Evolutionary conservation across 148 eudicot genomes (phyloP), one percentile per base, ranked within the genome.

Genomic region (Chenopodium formosanum): DNA sequence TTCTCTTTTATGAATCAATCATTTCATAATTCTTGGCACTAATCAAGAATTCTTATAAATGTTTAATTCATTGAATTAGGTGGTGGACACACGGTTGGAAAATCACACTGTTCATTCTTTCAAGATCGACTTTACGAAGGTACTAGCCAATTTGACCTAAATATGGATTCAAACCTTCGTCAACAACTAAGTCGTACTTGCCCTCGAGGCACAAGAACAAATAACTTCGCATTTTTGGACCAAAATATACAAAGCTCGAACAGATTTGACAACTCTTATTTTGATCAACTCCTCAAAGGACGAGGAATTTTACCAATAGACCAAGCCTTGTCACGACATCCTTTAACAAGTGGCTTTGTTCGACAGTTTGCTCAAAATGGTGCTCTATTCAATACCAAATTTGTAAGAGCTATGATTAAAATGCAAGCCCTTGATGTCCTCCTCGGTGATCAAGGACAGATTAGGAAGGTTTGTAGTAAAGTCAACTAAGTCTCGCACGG

Each of bases 11-110:
- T 52, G 4, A 10, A 10, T 52, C 16, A 52, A 52, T 0, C 56
- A 40, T 40, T 6, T 40, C 0, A 40, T 40, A 40, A 5, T 40
- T 40, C 0, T 40, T 40, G 44, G 44, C 7, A 40, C 0, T 40
- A 40, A 40, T 40, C 44, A 40, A 40, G 44, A 5, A 40, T 40
- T 40, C 44, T 40, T 40, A 40, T 5, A 40, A 40, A 40, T 40
- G 44, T 40, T 0, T 52, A 52, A 52, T 52, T 52, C 2, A 52
- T 52, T 52, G 16, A 10, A 52, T 52, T 52, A 52, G 12, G 56
- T 79, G 92, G 93, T 52, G 88, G 90, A 9, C 93, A 90, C 64
- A 86, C 90, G 0, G 85, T 90, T 13, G 93, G 93, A 72, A 82
- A 89, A 53, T 85, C 93, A 31, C 85, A 82, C 17, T 90, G 93